A percentile compares a stretch with the other conserved stretches of the same genome.
phyloP scores from a whole-genome alignment of 176 grass and related monocot genomes.

The Alopecurus myosuroides region DNA sequence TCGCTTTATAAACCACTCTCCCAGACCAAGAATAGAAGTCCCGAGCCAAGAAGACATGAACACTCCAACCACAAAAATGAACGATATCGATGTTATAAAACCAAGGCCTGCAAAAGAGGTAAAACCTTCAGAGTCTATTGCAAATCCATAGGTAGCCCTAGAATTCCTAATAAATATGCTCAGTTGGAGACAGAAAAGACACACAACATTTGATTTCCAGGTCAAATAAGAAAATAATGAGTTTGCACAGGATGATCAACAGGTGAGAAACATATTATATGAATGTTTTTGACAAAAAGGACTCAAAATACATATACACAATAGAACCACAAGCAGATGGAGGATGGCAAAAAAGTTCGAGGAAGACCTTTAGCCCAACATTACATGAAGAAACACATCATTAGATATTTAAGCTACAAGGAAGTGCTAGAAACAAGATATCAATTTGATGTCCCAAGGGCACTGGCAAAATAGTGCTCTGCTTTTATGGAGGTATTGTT shows the following conservation, averaged over 20 bases:
- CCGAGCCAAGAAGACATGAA: slow-evolving; percentile 93
- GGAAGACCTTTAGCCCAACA: neutral
- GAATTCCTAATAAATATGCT: neutral
- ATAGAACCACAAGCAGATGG: neutral
- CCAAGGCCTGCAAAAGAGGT: slow-evolving; percentile 57
- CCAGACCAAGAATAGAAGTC: slow-evolving; percentile 58
- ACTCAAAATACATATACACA: neutral
- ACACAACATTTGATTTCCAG: neutral
- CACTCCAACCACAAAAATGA: slow-evolving; percentile 83
- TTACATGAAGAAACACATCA: neutral
- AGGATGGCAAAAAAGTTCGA: neutral
- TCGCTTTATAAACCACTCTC: slow-evolving; percentile 82
- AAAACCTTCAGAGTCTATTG: neutral
- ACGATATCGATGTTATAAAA: slow-evolving; percentile 71
- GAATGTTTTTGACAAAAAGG: neutral
- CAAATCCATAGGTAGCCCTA: neutral
- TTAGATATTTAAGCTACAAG: neutral
- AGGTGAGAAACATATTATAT: neutral
- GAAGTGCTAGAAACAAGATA: neutral
- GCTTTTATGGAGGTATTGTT: neutral
- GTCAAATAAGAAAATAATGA: neutral
- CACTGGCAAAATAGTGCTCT: neutral
- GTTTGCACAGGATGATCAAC: neutral
- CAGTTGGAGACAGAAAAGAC: neutral
- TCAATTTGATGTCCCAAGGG: neutral